Evolutionary conservation across 2,329 filamentous ascomycete genomes (phyloP).

Genomic region (Apiospora marii): DNA sequence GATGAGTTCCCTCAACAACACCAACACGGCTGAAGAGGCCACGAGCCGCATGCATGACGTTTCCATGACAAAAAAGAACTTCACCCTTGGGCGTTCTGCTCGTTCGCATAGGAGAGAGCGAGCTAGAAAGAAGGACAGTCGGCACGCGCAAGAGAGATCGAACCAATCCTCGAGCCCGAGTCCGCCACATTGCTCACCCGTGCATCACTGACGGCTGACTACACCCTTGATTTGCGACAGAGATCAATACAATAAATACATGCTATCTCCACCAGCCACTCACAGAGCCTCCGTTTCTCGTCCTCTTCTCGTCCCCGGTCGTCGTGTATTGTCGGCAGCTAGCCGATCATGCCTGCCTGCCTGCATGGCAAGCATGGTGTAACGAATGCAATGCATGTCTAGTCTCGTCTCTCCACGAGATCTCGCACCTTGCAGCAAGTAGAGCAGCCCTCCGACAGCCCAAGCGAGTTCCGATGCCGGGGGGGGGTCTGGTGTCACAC

Average conservation of each 20-base stretch:
- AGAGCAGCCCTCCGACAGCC: background rate
- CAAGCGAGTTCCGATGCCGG: background rate
- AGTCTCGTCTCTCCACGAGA: background rate
- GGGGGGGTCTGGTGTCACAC: background rate
- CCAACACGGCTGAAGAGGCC: background rate
- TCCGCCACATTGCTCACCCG: background rate
- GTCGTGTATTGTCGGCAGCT: background rate
- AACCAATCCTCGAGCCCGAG: background rate
- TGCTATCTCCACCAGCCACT: background rate
- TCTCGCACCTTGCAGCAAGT: slow-evolving; percentile 1
- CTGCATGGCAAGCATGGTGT: slow-evolving; percentile 6
- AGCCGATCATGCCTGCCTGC: background rate
- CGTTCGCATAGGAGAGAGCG: background rate
- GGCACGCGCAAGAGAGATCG: background rate
- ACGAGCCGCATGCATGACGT: background rate
- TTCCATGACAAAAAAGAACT: background rate
- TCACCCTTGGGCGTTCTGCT: too few relatives aligned
- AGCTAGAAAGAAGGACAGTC: background rate
- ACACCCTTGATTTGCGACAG: background rate
- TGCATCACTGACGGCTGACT: slow-evolving; percentile 8
- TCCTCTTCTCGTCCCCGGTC: background rate
- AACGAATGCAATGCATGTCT: background rate
- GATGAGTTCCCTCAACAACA: slow-evolving; percentile 13
- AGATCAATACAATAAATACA: background rate
- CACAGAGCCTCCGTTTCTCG: background rate